Base-by-base conservation (phyloP, 106 monocot genomes). In the Dactylorhiza incarnata region DNA sequence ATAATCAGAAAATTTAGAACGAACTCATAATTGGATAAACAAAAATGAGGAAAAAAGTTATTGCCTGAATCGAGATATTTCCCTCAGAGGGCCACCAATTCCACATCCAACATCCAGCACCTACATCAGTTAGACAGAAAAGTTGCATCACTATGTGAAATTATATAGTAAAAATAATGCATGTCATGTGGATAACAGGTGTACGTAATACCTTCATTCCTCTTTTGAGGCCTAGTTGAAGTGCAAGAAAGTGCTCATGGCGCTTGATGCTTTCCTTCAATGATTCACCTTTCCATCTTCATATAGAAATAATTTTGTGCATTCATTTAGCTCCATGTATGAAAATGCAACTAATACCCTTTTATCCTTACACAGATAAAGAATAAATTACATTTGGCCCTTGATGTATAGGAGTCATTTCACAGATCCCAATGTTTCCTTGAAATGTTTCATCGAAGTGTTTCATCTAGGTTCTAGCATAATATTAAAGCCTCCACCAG, bases 101-200 rank as follows among this genome's bases (percentile, higher is more conserved):
- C 96, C 96, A 74, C 96, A 96, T 52, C 96, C 96, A 74, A 96
- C 93, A 86, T 96, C 96, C 77, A 96, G 84, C 50, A 93, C 96
- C 96, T 96, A 56, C 17, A 85, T 68, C 5, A 13, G 16, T 74
- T 7, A 23, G 6, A 52, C 59, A 61, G 17, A 61, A 58, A 49
- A 20, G 20, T 29, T 53, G 56, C 23, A 50, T 5, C 9, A 67
- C 6, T 49, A 20, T 3, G 1, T 3, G 14, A 69, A 26, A 46
- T 23, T 69, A 26, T 29, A 3, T 37, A 37, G 37, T 37, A n/a
- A 15, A 69, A 69, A 46, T 69, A 69, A 46, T 11, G 17, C 45
- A 69, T 3, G 45, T 16, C 45, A 46, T 16, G 17, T 69, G 69
- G 20, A 83, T 72, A 74, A 20, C 44, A 71, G 63, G 20, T 65